Conservation (phyloP, 2,329 filamentous ascomycete genomes). For the Ophiostoma sp. region DNA sequence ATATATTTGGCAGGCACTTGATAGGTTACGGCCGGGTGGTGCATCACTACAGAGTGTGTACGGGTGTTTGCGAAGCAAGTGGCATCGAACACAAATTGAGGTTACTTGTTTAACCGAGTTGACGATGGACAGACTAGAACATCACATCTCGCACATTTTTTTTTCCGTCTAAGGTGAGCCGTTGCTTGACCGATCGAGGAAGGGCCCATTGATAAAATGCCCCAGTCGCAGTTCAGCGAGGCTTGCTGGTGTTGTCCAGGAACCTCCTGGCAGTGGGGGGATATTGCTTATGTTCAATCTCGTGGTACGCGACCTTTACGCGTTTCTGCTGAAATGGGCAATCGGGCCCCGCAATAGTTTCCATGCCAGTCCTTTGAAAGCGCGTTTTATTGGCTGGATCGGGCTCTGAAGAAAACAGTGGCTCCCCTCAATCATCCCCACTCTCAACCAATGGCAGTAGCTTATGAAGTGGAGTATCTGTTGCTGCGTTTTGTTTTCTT, state of each 20-base stretch:
- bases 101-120: too few relatives aligned
- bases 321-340: neutral
- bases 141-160: neutral
- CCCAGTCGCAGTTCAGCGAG: neutral
- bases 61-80: too few relatives aligned
- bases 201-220: neutral
- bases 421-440: neutral
- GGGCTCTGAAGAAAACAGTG: neutral
- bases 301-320: neutral
- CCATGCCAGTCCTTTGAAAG: neutral
- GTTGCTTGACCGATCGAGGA: neutral
- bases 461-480: neutral
- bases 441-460: neutral
- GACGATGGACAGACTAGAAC: neutral
- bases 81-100: too few relatives aligned
- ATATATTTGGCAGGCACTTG: too few relatives aligned
- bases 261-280: neutral
- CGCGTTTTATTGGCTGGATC: neutral
- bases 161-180: neutral
- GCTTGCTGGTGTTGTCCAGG: neutral
- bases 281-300: neutral
- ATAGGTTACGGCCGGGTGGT: too few relatives aligned
- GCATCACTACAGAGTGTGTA: too few relatives aligned
- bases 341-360: neutral
- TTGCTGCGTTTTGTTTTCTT: constrained; percentile 17